Evolutionary conservation across 257 asterid species (phyloP).

Genomic region (Orobanche coerulescens): DNA sequence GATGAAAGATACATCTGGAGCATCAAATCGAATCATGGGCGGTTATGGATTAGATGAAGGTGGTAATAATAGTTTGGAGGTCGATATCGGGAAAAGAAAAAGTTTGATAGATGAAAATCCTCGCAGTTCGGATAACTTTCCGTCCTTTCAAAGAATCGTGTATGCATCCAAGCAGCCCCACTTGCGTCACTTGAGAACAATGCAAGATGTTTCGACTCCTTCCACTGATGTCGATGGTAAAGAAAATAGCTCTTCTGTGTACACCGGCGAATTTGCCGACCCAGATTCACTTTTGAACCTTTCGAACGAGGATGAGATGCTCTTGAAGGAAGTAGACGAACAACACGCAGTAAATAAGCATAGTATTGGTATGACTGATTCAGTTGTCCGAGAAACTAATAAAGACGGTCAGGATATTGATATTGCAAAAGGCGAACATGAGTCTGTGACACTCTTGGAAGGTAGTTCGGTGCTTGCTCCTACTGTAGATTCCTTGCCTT

Average conservation of each 20-base stretch:
- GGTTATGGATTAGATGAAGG: slow-evolving; percentile 43
- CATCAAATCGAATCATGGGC: slow-evolving; percentile 32
- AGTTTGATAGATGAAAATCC: slow-evolving; percentile 32
- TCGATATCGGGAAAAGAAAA: slow-evolving; percentile 26
- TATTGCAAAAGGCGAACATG: slow-evolving; percentile 30
- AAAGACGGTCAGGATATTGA: slow-evolving; percentile 31
- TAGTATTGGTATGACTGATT: slow-evolving; percentile 24
- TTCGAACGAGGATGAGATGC: slow-evolving; percentile 64
- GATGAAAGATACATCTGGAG: slow-evolving; percentile 28
- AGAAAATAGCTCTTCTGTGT: slow-evolving; percentile 31
- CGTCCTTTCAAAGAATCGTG: too few relatives aligned
- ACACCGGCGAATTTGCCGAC: slow-evolving; percentile 53
- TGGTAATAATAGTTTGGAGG: slow-evolving; percentile 34
- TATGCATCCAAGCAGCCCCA: slow-evolving; percentile 34
- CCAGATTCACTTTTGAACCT: slow-evolving; percentile 84
- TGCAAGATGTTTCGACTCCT: slow-evolving; percentile 35
- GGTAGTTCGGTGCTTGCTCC: slow-evolving; percentile 25
- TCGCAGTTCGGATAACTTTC: too few relatives aligned
- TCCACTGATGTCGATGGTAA: slow-evolving; percentile 29
- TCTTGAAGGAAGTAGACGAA: slow-evolving; percentile 48
- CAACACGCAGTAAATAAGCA: slow-evolving; percentile 33
- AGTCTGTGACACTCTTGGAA: slow-evolving; percentile 26
- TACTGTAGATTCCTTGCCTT: slow-evolving; percentile 27
- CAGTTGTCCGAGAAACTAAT: slow-evolving; percentile 33
- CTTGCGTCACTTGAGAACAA: slow-evolving; percentile 35